Percentiles rank a stretch among this genome's conserved stretches.
These are phyloP conservation scores for Jatropha curcas DNA, from an alignment of 345 rosid genomes.

Conservation along the genomic window DNA sequence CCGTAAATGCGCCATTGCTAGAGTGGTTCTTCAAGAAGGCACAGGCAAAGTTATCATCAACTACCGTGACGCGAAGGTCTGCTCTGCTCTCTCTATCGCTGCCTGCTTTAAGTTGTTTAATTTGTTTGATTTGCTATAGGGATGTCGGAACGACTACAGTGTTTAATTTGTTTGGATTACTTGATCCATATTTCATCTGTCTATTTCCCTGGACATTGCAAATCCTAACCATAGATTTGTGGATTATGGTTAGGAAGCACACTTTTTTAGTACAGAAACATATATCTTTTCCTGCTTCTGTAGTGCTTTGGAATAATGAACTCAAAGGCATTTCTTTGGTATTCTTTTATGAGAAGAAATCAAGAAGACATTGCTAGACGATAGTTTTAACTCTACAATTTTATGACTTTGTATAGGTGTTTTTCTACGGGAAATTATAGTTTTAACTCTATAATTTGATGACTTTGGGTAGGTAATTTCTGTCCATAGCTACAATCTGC, in stretches of 20 bases:
- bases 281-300: neutral
- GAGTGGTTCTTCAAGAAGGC: constrained; percentile 94
- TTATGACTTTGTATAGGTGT: neutral
- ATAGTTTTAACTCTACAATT: neutral
- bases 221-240: neutral
- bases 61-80: constrained; percentile 83
- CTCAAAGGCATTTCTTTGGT: neutral
- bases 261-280: neutral
- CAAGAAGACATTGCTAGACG: neutral
- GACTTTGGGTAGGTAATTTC: neutral
- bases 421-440: no score
- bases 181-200: neutral
- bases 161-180: neutral
- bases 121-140: neutral
- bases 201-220: neutral
- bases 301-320: neutral
- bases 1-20: constrained; percentile 85
- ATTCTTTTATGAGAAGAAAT: neutral
- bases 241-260: neutral
- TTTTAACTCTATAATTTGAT: neutral
- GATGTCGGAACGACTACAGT: neutral
- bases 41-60: constrained; percentile 80
- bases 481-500: no score
- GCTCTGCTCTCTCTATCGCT: neutral
- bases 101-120: neutral